Evolutionary conservation across 1,284 basidiomycete genomes (phyloP), one percentile per base, ranked within the genome.

Genomic region (Malassezia dermatis): DNA sequence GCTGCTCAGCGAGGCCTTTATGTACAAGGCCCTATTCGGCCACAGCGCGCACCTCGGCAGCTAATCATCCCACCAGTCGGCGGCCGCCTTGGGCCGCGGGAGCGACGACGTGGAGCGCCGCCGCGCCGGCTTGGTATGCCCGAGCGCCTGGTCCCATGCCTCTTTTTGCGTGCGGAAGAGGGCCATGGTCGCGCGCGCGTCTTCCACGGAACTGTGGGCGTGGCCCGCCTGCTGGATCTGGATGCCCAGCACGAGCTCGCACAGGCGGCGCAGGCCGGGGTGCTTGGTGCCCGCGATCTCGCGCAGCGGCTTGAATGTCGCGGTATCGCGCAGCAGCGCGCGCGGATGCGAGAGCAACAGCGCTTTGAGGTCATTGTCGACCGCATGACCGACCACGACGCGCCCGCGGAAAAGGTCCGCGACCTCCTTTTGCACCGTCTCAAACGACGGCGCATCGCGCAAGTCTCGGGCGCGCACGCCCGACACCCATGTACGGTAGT

Each of bases 171-270:
- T 75, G 7, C 89, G 80, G 76, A 88, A 98, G 23, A 96, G 78
- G 0, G 89, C 91, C 89, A 98, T 96, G 0, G 93, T 89, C 0
- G 91, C 90, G 44, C 89, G 80, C 1, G 93, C 91, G 72, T 98
- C 91, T 23, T 84, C 88, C 8, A 68, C 63, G 3, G 65, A 58
- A 35, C 61, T 66, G 51, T 71, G 69, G 39, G 64, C 61, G 21
- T 59, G 51, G 15, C 71, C 68, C 28, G 60, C 51, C 30, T 78
- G 77, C 75, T 99, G 93, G 51, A 98, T 96, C 24, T 83, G 80
- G 2, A 93, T 74, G 0, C 82, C 87, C 0, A 98, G 76, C 61
- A 91, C 86, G 61, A 89, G 81, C 69, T 84, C 82, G 6, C 86
- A 84, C 4, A 98, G 81, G 65, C 84, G 84, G 45, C 88, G 83